Conservation (phyloP, 257 asterid genomes). For the Nicotiana paniculata region DNA sequence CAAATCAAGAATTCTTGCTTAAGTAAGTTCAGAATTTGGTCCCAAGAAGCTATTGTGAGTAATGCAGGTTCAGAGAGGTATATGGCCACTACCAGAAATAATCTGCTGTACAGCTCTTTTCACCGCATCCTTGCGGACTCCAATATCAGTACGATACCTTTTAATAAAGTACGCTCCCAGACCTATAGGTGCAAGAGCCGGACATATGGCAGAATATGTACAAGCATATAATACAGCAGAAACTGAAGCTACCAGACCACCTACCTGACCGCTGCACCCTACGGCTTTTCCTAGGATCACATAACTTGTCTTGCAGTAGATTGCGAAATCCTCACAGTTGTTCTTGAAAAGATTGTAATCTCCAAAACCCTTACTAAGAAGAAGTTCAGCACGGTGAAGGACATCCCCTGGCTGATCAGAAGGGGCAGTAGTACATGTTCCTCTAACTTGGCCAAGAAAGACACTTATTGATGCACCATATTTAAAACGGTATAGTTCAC, state of each 20-base stretch:
- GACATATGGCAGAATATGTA: too few relatives aligned
- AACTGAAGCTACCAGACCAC: too few relatives aligned
- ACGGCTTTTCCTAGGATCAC: slow-evolving; percentile 36
- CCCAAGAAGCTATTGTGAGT: background rate
- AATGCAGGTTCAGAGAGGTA: background rate
- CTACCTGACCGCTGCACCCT: slow-evolving; percentile 74
- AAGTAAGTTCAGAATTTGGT: background rate
- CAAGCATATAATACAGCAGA: too few relatives aligned
- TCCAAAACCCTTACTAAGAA: slow-evolving; percentile 74
- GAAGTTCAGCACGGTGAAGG: slow-evolving; percentile 58
- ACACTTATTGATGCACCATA: slow-evolving; percentile 41
- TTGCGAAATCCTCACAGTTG: slow-evolving; percentile 84
- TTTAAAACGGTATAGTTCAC: slow-evolving; percentile 53
- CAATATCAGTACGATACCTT: slow-evolving; percentile 58
- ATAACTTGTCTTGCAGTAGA: slow-evolving; percentile 83
- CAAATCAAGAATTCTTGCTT: background rate
- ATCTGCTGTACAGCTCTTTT: slow-evolving; percentile 74
- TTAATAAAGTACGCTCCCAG: slow-evolving; percentile 56
- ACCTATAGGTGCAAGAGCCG: slow-evolving; percentile 45
- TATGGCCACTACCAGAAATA: background rate
- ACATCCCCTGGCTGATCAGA: slow-evolving; percentile 56
- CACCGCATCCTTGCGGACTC: slow-evolving; percentile 59
- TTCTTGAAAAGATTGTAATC: slow-evolving; percentile 54
- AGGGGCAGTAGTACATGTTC: slow-evolving; percentile 64
- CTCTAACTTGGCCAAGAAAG: slow-evolving; percentile 69